A percentile compares a stretch with the other conserved stretches of the same genome.
phyloP scores from a whole-genome alignment of 1,284 basidiomycete genomes.

The Trametes hirsuta region DNA sequence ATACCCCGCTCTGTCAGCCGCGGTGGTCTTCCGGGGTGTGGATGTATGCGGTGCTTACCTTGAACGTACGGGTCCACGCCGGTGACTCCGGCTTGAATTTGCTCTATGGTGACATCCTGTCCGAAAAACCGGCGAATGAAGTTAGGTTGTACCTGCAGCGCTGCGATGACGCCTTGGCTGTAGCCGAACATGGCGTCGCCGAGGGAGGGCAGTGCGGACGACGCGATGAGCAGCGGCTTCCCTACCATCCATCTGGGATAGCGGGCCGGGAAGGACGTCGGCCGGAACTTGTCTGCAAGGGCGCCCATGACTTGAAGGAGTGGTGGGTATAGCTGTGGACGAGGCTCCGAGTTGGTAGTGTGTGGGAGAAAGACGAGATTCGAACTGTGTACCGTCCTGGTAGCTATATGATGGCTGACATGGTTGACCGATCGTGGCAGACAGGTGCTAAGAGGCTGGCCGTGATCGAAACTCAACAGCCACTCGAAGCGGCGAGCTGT shows the following conservation, averaged over 20 bases:
- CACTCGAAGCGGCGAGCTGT: no score
- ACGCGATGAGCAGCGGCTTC: slow-evolving; percentile 50
- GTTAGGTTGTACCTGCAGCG: slow-evolving; percentile 54
- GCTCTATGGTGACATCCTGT: slow-evolving; percentile 42
- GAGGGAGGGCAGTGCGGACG: slow-evolving; percentile 53
- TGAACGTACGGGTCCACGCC: slow-evolving; percentile 51
- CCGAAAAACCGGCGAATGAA: slow-evolving; percentile 55
- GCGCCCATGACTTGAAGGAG: not conserved
- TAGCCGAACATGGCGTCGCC: slow-evolving; percentile 62
- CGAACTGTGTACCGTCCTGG: not conserved
- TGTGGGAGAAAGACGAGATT: no score
- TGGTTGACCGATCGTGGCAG: not conserved
- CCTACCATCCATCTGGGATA: slow-evolving; percentile 59
- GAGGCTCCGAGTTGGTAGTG: no score
- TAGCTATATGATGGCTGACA: not conserved
- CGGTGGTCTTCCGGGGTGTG: not conserved
- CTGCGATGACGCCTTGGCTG: slow-evolving; percentile 55
- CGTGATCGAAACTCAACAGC: no score
- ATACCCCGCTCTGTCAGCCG: slow-evolving; percentile 4
- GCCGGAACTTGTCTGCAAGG: slow-evolving; percentile 26
- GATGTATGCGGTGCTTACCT: slow-evolving; percentile 37
- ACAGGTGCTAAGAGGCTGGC: not conserved
- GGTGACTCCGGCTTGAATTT: slow-evolving; percentile 45
- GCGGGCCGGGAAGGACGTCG: slow-evolving; percentile 42
- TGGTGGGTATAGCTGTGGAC: no score